Base-by-base conservation (phyloP, 140 eudicot species). In the Stevia rebaudiana region DNA sequence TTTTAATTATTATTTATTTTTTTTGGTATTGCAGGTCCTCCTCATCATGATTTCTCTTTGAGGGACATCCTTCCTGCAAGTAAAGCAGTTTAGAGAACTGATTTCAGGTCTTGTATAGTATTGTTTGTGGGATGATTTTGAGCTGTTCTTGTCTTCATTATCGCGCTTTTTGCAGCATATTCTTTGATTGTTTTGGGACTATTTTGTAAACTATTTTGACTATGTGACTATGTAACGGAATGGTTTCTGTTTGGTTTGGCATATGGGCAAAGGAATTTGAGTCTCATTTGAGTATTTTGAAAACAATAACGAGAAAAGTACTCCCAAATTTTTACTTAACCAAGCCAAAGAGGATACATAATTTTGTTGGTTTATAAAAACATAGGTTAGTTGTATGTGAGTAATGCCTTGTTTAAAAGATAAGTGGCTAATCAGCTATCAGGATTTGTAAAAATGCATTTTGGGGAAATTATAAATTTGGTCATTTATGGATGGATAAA, bases 21-120 rank as follows among this genome's bases (percentile, higher is more conserved):
- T 28, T 28, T 28, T 28, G 33, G 33, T n/a, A 46, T 53, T 70
- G 70, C 85, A 91, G 98, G 96, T 18, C 89, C 83, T 12, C 98
- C 98, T 48, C 80, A 70, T 74, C 96, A 92, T 68, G 98, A 88
- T 71, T 88, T 88, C 72, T 87, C 94, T 23, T 82, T 88, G 70
- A 61, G 81, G 68, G 96, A 92, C 74, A 68, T 88, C 65, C 79
- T 92, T 73, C 94, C 94, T 15, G 66, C 74, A 58, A 59, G 46
- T 50, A 59, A 31, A 33, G 53, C 52, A 46, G 33, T 55, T 54
- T 64, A 73, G 42, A 63, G 39, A 50, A 60, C 17, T 61, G 44
- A 61, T 48, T 70, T 59, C 75, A 46, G 40, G 51, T 69, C 40
- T 69, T 67, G 16, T 47, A 15, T 30, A 18, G n/a, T n/a, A 21